These are phyloP conservation scores for Termitomyces sp. DNA, from an alignment of 768 basidiomycete species.

Conservation along the genomic window DNA sequence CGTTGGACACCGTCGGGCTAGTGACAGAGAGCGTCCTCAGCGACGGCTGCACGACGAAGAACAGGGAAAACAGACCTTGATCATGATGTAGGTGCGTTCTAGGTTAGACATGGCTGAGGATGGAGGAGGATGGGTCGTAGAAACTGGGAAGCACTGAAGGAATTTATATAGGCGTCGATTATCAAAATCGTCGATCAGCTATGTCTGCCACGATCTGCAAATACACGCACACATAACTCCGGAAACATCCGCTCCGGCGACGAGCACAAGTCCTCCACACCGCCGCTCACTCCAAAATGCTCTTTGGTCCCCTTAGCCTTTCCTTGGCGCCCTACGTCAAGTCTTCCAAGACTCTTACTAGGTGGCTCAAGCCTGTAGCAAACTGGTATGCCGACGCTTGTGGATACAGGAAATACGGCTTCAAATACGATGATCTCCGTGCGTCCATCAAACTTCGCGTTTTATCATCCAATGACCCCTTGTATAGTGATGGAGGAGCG, in stretches of 20 bases:
- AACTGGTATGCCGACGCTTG: constrained; percentile 76
- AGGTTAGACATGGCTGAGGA: constrained; percentile 54
- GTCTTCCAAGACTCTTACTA: constrained; percentile 63
- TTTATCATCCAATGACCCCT: constrained; percentile 8
- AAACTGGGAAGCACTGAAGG: constrained; percentile 17
- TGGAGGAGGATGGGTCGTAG: constrained; percentile 20
- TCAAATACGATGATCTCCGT: constrained; percentile 95
- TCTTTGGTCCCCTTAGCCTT: constrained; percentile 58
- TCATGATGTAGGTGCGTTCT: constrained; percentile 99
- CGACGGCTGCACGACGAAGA: not conserved
- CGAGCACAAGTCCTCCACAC: constrained; percentile 1
- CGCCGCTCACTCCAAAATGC: constrained; percentile 33
- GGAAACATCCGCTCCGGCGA: constrained; percentile 34
- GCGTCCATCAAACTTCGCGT: constrained; percentile 31
- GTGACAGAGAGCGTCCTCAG: constrained; percentile 11
- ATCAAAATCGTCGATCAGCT: constrained; percentile 35
- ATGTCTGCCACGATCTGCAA: constrained; percentile 34
- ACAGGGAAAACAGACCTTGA: constrained; percentile 67
- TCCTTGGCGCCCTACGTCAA: constrained; percentile 78
- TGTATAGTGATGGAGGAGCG: constrained; percentile 73
- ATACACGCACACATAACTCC: constrained; percentile 40
- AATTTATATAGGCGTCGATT: constrained; percentile 16
- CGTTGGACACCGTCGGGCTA: constrained; percentile 99
- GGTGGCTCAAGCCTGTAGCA: constrained; percentile 73
- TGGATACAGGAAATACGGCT: constrained; percentile 85